Percentiles rank a stretch among this genome's conserved stretches.
These are phyloP conservation scores for Lycium ferocissimum DNA, from an alignment of 257 asterid species.

Conservation along the genomic window DNA sequence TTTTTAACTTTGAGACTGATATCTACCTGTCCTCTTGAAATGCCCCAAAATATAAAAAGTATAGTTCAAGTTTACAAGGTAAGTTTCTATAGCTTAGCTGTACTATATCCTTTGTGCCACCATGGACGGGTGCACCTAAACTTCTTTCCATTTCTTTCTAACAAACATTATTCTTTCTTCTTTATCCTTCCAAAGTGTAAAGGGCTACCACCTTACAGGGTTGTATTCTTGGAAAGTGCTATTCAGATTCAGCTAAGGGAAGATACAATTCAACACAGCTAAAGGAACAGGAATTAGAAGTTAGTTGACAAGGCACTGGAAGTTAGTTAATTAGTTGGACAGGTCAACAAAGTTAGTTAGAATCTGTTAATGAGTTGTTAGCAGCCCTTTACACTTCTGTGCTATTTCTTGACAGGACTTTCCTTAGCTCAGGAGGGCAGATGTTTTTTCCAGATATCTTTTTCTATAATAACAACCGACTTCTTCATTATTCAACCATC, in stretches of 20 bases:
- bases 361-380: too few species aligned
- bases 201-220: not conserved
- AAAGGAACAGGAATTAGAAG: too few species aligned
- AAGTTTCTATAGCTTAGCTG: not conserved
- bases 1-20: slow-evolving; percentile 13
- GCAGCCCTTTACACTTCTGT: not conserved
- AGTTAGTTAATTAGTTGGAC: too few species aligned
- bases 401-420: not conserved
- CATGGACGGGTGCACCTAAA: not conserved
- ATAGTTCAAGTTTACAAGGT: not conserved
- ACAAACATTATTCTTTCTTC: not conserved
- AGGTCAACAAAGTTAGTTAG: too few species aligned
- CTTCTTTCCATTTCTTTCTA: not conserved
- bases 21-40: slow-evolving; percentile 7
- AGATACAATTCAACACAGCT: too few species aligned
- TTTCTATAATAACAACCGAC: not conserved
- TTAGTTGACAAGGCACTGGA: too few species aligned
- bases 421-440: not conserved
- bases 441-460: not conserved
- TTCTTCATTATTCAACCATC: not conserved
- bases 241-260: too few species aligned
- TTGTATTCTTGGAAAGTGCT: too few species aligned
- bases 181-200: not conserved
- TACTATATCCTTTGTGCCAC: not conserved
- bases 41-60: slow-evolving; percentile 14